Evolutionary conservation across 305 asterid species (phyloP).

Genomic region (Fraxinus angustifolia): DNA sequence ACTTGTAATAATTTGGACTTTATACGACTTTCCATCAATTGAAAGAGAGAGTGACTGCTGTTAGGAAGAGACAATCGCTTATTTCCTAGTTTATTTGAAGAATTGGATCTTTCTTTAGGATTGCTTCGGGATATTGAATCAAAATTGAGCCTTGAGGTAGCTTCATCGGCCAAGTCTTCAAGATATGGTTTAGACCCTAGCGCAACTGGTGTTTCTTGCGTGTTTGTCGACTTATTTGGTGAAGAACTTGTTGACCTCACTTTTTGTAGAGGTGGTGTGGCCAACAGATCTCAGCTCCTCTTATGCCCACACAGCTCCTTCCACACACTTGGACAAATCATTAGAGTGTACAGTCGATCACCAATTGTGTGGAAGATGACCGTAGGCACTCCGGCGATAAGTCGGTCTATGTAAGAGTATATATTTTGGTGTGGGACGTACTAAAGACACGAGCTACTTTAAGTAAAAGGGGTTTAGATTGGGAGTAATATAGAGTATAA

Average conservation of each 20-base stretch:
- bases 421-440: no score
- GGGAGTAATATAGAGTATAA: no score
- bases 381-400: no score
- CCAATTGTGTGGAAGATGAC: no score
- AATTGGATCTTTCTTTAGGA: conserved; percentile 73
- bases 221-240: conserved; percentile 48
- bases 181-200: conserved; percentile 40
- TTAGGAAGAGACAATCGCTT: conserved; percentile 69
- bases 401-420: no score
- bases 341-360: no score
- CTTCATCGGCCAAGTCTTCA: conserved; percentile 59
- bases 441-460: no score
- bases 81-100: conserved; percentile 60
- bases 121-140: conserved; percentile 71
- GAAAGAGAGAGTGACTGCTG: conserved; percentile 50
- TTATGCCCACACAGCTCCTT: no score
- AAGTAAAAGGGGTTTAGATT: no score
- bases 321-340: no score
- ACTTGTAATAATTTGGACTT: background rate
- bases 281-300: no score
- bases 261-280: no score
- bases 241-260: conserved; percentile 27
- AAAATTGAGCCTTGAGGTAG: conserved; percentile 47
- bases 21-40: background rate
- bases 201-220: conserved; percentile 43